phyloP scores from a whole-genome alignment of 2,329 filamentous ascomycete species.

The Neonectria ditissima region DNA sequence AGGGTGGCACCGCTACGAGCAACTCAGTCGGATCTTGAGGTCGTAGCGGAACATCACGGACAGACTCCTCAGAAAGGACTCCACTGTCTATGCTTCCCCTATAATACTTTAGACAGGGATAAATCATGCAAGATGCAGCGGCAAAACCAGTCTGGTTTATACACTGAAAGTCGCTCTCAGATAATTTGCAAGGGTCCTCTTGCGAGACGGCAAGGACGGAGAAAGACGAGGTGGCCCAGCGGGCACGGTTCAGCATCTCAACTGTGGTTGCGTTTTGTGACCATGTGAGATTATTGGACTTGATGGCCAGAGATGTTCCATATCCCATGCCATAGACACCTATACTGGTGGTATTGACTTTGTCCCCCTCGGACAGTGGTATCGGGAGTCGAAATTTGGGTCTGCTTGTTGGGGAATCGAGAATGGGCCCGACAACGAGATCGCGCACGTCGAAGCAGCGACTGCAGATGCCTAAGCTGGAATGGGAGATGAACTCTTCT shows the following conservation, averaged over 20 bases:
- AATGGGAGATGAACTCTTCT: not conserved
- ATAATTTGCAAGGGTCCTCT: not conserved
- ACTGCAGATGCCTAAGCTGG: conserved; percentile 19
- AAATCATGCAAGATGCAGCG: conserved; percentile 5
- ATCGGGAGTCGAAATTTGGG: not conserved
- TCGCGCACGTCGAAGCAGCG: conserved; percentile 1
- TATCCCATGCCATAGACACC: not conserved
- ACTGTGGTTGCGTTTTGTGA: not conserved
- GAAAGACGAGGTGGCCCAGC: not conserved
- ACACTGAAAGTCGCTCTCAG: not conserved
- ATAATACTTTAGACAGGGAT: conserved; percentile 6
- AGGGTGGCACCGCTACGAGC: not conserved
- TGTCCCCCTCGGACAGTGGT: not conserved
- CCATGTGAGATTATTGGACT: conserved; percentile 20
- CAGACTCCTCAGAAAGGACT: not conserved
- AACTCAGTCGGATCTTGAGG: not conserved
- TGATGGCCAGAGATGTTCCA: not conserved
- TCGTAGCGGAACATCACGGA: not conserved
- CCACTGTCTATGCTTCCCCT: not conserved
- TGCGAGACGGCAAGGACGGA: not conserved
- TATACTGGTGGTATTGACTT: not conserved
- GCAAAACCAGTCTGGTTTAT: not conserved
- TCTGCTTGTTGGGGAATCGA: not conserved
- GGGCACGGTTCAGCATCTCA: conserved; percentile 4
- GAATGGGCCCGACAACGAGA: not conserved